A percentile compares a stretch with the other conserved stretches of the same genome.
Evolutionary conservation across 2,329 filamentous ascomycete species (phyloP).

Genomic region (Claviceps sp.): DNA sequence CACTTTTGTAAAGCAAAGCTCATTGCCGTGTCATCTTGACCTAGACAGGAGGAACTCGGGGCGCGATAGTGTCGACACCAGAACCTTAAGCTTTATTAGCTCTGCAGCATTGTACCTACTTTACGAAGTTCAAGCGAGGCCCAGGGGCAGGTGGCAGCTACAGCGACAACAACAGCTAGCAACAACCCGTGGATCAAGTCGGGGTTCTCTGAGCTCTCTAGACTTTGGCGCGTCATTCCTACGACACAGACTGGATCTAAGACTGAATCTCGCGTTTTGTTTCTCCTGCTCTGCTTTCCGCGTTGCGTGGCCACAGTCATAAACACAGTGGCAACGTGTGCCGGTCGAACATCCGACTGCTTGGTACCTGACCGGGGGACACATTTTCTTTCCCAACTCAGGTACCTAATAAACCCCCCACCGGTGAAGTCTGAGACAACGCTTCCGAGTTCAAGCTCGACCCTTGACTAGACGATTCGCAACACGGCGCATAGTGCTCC

Average conservation of each 20-base stretch:
- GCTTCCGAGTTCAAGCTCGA: not conserved
- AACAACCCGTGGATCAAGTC: not conserved
- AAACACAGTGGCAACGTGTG: not conserved
- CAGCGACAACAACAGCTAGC: not conserved
- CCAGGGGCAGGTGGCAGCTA: not conserved
- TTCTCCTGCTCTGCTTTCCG: not conserved
- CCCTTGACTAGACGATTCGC: slow-evolving; percentile 1
- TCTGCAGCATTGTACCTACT: not conserved
- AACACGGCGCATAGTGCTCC: not conserved
- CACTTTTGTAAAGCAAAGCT: not conserved
- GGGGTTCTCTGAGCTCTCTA: not conserved
- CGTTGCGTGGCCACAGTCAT: not conserved
- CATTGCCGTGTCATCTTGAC: not conserved
- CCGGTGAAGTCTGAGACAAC: slow-evolving; percentile 1
- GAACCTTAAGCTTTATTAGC: not conserved
- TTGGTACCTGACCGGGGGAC: not conserved
- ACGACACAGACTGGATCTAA: not conserved
- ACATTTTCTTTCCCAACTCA: not conserved
- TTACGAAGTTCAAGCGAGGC: not conserved
- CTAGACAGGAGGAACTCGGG: not conserved
- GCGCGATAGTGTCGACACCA: not conserved
- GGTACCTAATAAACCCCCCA: not conserved
- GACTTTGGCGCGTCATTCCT: not conserved
- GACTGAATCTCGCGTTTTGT: not conserved
- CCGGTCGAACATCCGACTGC: not conserved